Evolutionary conservation across 805 yeast species (phyloP).

Genomic region (Saccharomycopsis fermentans): DNA sequence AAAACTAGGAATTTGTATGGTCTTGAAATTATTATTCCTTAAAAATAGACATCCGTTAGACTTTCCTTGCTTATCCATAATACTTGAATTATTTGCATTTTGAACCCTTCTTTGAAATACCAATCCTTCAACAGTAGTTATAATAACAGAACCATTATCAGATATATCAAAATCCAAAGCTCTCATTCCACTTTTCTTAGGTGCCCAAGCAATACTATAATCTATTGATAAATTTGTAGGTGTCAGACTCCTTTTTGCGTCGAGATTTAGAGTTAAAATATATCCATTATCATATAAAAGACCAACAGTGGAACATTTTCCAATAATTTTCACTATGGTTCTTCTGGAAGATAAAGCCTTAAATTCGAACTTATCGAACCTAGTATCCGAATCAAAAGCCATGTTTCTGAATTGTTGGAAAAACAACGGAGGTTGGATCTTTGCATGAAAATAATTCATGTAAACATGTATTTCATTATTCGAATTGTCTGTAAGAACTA

Average conservation of each 20-base stretch:
- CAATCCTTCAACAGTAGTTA: conserved; percentile 62
- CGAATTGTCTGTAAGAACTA: conserved; percentile 42
- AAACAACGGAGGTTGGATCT: conserved; percentile 29
- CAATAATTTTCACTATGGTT: conserved; percentile 25
- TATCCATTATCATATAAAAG: conserved; percentile 54
- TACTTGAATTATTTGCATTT: conserved; percentile 19
- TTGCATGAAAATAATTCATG: conserved; percentile 45
- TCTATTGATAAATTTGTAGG: conserved; percentile 32
- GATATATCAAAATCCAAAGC: conserved; percentile 62
- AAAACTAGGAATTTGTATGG: conserved; percentile 41
- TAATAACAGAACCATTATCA: conserved; percentile 54
- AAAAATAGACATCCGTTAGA: conserved; percentile 21
- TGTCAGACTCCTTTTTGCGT: conserved; percentile 23
- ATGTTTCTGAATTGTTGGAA: conserved; percentile 5
- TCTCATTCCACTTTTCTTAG: conserved; percentile 43
- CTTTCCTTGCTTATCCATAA: conserved; percentile 19
- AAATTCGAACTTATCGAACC: conserved; percentile 46
- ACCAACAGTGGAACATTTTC: conserved; percentile 35
- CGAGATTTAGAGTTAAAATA: conserved; percentile 32
- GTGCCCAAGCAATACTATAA: conserved; percentile 49
- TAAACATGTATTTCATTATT: conserved; percentile 53
- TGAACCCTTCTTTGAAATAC: conserved; percentile 33
- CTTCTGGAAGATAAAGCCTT: conserved; percentile 34
- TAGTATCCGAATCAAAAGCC: neutral
- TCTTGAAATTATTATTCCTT: conserved; percentile 36